Conservation (phyloP, 495 filamentous ascomycete genomes). For the Clavariopsis aquatica region DNA sequence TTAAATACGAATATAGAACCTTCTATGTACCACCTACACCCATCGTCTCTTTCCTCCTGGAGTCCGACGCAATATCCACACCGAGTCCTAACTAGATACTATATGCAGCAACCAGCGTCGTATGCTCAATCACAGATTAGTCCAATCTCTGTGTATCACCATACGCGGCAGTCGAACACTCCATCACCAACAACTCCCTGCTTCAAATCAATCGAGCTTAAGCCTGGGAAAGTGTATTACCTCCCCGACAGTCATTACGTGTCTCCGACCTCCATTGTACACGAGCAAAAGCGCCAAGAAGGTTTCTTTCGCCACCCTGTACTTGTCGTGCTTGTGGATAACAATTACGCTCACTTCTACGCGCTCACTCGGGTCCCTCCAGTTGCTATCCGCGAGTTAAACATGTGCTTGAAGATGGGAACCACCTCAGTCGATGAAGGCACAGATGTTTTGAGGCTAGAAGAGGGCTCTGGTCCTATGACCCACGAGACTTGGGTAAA, state of each 20-base stretch:
- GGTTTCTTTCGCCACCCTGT: slow-evolving; percentile 20
- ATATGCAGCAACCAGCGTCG: too few relatives aligned
- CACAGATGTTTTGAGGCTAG: background rate
- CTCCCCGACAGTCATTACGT: background rate
- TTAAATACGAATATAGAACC: too few relatives aligned
- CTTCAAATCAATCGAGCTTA: background rate
- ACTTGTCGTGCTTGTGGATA: slow-evolving; percentile 3
- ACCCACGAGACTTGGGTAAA: slow-evolving; percentile 20
- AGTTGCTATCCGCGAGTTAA: slow-evolving; percentile 8
- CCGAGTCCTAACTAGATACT: too few relatives aligned
- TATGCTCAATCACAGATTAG: too few relatives aligned
- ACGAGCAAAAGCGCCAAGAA: slow-evolving; percentile 10
- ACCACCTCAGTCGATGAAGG: background rate
- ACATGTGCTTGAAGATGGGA: slow-evolving; percentile 15
- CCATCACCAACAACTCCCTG: too few relatives aligned
- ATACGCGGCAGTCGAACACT: too few relatives aligned
- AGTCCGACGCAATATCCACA: too few relatives aligned
- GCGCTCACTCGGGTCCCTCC: slow-evolving; percentile 11
- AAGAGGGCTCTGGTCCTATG: background rate
- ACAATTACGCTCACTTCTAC: slow-evolving; percentile 12
- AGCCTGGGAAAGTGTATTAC: slow-evolving; percentile 17
- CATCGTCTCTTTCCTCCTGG: too few relatives aligned
- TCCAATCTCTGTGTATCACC: too few relatives aligned
- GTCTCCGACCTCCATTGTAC: slow-evolving; percentile 8
- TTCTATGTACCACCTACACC: too few relatives aligned